A percentile compares a stretch with the other conserved stretches of the same genome.
Conservation (phyloP, 495 filamentous ascomycete genomes). For the Aspergillus haitiensis region DNA sequence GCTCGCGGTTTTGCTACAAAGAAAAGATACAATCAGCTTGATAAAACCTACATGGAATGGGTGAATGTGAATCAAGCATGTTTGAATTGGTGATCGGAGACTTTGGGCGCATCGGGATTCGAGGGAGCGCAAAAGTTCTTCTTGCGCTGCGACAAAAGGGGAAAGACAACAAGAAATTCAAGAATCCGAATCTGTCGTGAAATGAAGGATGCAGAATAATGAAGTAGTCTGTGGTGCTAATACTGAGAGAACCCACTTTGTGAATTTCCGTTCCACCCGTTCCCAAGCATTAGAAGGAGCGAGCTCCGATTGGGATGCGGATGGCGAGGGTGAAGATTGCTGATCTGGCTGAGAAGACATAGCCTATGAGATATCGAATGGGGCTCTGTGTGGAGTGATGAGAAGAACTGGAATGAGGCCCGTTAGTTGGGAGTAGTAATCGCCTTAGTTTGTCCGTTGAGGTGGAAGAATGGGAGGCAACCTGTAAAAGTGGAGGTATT, state of each 20-base stretch:
- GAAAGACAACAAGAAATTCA: neutral
- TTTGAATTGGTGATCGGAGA: too few species aligned
- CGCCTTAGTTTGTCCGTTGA: too few species aligned
- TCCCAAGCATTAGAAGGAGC: conserved; percentile 37
- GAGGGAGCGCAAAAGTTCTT: too few species aligned
- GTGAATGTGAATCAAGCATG: neutral
- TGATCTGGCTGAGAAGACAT: conserved; percentile 24
- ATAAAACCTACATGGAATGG: neutral
- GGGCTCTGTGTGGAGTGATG: too few species aligned
- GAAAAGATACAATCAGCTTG: conserved; percentile 18
- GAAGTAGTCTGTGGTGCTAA: too few species aligned
- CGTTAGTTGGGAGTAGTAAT: too few species aligned
- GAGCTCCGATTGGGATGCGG: conserved; percentile 15
- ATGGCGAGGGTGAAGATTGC: conserved; percentile 12
- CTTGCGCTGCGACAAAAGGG: too few species aligned
- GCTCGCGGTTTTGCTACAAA: conserved; percentile 71
- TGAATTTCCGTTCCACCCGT: conserved; percentile 42
- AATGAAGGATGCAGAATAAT: too few species aligned
- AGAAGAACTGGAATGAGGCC: too few species aligned
- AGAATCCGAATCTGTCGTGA: neutral
- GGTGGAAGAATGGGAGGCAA: too few species aligned
- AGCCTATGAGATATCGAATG: neutral
- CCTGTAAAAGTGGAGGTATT: too few species aligned
- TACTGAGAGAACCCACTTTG: conserved; percentile 34
- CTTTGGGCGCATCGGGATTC: too few species aligned